phyloP scores from a whole-genome alignment of 495 filamentous ascomycete species.

The Sabuloglossum arenarium region DNA sequence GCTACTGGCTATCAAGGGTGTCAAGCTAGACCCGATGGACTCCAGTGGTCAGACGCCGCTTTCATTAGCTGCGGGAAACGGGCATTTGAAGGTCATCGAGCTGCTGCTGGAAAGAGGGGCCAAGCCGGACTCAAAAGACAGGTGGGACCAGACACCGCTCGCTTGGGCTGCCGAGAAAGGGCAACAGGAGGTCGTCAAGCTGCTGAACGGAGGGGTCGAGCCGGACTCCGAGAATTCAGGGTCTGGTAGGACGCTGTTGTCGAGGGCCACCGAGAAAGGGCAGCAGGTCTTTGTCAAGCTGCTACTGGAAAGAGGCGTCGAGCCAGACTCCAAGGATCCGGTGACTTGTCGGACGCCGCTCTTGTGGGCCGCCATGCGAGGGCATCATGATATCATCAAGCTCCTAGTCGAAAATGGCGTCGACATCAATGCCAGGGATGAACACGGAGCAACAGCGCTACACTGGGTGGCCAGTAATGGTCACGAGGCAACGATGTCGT shows the following conservation, averaged over 20 bases:
- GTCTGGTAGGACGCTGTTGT: not conserved
- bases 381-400: not conserved
- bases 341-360: not conserved
- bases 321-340: not conserved
- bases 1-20: not conserved
- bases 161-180: not conserved
- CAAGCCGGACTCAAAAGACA: too few species aligned
- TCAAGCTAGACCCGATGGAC: not conserved
- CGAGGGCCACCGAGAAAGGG: not conserved
- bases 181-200: not conserved
- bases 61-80: not conserved
- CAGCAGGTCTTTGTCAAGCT: not conserved
- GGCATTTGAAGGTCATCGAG: too few species aligned
- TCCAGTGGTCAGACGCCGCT: not conserved
- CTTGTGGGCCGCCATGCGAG: not conserved
- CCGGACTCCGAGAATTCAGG: too few species aligned
- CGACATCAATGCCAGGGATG: not conserved
- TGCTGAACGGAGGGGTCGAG: too few species aligned
- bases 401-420: not conserved
- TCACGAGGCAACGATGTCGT: not conserved
- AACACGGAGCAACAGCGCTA: not conserved
- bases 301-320: not conserved
- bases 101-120: too few species aligned
- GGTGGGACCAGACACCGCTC: not conserved
- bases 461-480: too few species aligned